phyloP scores from a whole-genome alignment of 129 eudicot genomes.

The Flaveria sonorensis region DNA sequence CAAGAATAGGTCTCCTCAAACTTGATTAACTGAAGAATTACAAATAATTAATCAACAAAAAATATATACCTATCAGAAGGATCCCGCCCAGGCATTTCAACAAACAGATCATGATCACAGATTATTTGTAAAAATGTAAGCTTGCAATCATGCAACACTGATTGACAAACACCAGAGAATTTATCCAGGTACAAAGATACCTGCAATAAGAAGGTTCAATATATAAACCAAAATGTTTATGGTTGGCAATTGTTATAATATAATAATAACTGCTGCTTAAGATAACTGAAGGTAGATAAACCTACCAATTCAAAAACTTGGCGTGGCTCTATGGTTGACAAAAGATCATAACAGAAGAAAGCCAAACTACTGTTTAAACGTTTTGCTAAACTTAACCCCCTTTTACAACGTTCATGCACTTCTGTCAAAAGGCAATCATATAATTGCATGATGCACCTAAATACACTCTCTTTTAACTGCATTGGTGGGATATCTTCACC shows the following conservation, averaged over 20 bases:
- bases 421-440: constrained; percentile 98
- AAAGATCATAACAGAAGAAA: constrained; percentile 96
- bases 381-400: constrained; percentile 92
- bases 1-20: constrained; percentile 17
- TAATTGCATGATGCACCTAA: constrained; percentile 94
- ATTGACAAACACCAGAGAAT: constrained; percentile 93
- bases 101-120: constrained; percentile 98
- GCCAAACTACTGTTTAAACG: constrained; percentile 93
- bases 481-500: constrained; percentile 99
- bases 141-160: constrained; percentile 97
- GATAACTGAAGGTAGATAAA: constrained; percentile 16
- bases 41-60: not conserved
- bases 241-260: not conserved
- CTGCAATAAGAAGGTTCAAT: constrained; percentile 41
- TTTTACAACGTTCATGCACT: constrained; percentile 99
- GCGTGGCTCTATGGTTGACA: constrained; percentile 91
- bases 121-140: constrained; percentile 94
- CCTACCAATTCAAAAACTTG: constrained; percentile 98
- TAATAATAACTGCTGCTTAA: constrained; percentile 5
- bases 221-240: constrained; percentile 1
- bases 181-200: constrained; percentile 96
- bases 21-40: constrained; percentile 6
- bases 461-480: constrained; percentile 97
- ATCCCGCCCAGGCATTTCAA: constrained; percentile 99
- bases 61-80: constrained; percentile 88